These are phyloP conservation scores for Fusarium pseudoanthophilum DNA, from an alignment of 2,329 filamentous ascomycete genomes.

Conservation along the genomic window DNA sequence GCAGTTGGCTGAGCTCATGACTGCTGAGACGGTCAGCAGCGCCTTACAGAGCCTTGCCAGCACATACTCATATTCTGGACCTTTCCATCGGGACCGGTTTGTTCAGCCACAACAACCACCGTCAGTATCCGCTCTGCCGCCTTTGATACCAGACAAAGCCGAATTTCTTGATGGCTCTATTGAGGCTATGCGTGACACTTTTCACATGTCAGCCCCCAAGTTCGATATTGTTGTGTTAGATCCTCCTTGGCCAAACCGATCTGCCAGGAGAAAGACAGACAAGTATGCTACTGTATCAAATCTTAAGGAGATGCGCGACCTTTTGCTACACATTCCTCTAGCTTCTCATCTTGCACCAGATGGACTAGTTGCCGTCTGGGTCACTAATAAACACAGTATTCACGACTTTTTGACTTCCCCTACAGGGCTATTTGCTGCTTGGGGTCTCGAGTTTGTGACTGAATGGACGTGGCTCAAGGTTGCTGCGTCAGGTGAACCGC, in stretches of 20 bases:
- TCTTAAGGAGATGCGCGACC: constrained; percentile 57
- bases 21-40: constrained; percentile 56
- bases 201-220: constrained; percentile 56
- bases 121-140: constrained; percentile 13
- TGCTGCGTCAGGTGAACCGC: constrained; percentile 71
- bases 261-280: constrained; percentile 68
- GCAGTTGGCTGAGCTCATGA: constrained; percentile 66
- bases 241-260: constrained; percentile 85
- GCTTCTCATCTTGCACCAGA: constrained; percentile 61
- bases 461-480: constrained; percentile 87
- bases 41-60: constrained; percentile 55
- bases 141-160: constrained; percentile 55
- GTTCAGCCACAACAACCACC: constrained; percentile 8
- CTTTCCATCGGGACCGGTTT: constrained; percentile 60
- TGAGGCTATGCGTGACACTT: constrained; percentile 52
- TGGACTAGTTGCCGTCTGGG: constrained; percentile 77
- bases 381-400: constrained; percentile 76
- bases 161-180: constrained; percentile 62
- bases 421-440: constrained; percentile 70
- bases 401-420: constrained; percentile 63
- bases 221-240: constrained; percentile 80
- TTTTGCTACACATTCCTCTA: constrained; percentile 68
- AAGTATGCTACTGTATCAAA: constrained; percentile 60
- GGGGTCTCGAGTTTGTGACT: constrained; percentile 72
- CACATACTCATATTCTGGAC: constrained; percentile 51